These are phyloP conservation scores for Bolboschoenoplectus hybrid DNA, from an alignment of 202 grass and related monocot species.

Conservation along the genomic window DNA sequence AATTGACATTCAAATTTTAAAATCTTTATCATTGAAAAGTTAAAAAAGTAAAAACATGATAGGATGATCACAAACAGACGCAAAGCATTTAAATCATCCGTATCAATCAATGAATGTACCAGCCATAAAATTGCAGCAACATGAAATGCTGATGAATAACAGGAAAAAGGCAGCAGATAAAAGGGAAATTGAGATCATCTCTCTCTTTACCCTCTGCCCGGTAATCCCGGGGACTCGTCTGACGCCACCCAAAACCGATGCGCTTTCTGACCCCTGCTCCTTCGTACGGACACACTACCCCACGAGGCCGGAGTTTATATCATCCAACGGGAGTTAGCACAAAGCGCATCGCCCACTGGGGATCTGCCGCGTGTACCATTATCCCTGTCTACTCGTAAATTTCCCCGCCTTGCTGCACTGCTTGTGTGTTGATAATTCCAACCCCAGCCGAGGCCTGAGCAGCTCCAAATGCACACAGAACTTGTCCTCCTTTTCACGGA, in stretches of 20 bases:
- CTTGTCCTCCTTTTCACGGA: too few relatives aligned
- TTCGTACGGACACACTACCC: conserved; percentile 30
- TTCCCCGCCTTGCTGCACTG: background rate
- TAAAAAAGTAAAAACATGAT: too few relatives aligned
- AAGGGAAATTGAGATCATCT: too few relatives aligned
- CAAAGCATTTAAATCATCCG: too few relatives aligned
- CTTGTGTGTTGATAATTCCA: background rate
- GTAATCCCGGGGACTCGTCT: conserved; percentile 42
- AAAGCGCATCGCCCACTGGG: background rate
- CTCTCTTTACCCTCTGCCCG: conserved; percentile 19
- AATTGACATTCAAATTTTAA: too few relatives aligned
- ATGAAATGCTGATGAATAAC: too few relatives aligned
- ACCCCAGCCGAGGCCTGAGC: background rate
- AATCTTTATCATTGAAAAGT: too few relatives aligned
- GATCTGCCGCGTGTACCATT: background rate
- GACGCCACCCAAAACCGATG: conserved; percentile 29
- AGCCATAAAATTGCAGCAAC: too few relatives aligned
- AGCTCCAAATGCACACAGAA: background rate
- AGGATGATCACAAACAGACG: too few relatives aligned
- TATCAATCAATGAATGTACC: too few relatives aligned
- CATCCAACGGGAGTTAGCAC: background rate
- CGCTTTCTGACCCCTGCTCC: background rate
- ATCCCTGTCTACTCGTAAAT: conserved; percentile 25
- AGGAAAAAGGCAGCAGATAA: too few relatives aligned
- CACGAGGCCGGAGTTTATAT: conserved; percentile 13